These are phyloP conservation scores for Pseudopediastrum boryanum DNA, from an alignment of 139 green algal species.

Conservation along the genomic window DNA sequence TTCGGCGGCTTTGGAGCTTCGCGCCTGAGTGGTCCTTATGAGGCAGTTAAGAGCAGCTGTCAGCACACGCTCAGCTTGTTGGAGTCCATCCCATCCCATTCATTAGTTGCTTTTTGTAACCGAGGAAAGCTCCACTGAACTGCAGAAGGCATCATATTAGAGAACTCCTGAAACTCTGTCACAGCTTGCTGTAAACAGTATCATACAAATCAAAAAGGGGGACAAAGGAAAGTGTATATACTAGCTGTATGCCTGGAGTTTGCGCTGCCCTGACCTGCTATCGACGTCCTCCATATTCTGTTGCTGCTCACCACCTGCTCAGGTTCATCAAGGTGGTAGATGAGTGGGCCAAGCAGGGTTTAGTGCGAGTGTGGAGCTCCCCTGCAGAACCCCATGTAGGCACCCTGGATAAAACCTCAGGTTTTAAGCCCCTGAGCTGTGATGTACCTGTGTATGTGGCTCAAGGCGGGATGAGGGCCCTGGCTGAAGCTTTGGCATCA, in stretches of 20 bases:
- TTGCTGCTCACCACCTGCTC: not conserved
- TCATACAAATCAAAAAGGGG: not conserved
- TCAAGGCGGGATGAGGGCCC: constrained; percentile 56
- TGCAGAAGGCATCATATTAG: too few species aligned
- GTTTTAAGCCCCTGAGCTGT: constrained; percentile 40
- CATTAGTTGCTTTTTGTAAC: too few species aligned
- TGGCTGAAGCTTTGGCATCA: constrained; percentile 58
- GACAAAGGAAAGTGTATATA: not conserved
- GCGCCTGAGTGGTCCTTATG: too few species aligned
- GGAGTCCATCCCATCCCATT: too few species aligned
- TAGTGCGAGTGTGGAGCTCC: constrained; percentile 42
- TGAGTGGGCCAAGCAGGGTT: not conserved
- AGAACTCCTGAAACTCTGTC: too few species aligned
- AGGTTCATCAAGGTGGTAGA: not conserved
- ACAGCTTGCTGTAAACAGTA: not conserved
- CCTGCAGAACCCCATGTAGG: constrained; percentile 64
- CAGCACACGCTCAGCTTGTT: too few species aligned
- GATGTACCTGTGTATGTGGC: constrained; percentile 53
- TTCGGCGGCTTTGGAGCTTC: too few species aligned
- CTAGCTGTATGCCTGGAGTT: not conserved
- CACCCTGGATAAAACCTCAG: constrained; percentile 13
- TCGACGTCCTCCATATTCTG: not conserved
- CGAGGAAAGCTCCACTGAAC: too few species aligned
- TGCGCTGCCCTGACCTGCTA: not conserved
- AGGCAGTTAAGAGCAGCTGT: too few species aligned